These are phyloP conservation scores for Xanthoconium stramineum DNA, from an alignment of 768 basidiomycete species.

Conservation along the genomic window DNA sequence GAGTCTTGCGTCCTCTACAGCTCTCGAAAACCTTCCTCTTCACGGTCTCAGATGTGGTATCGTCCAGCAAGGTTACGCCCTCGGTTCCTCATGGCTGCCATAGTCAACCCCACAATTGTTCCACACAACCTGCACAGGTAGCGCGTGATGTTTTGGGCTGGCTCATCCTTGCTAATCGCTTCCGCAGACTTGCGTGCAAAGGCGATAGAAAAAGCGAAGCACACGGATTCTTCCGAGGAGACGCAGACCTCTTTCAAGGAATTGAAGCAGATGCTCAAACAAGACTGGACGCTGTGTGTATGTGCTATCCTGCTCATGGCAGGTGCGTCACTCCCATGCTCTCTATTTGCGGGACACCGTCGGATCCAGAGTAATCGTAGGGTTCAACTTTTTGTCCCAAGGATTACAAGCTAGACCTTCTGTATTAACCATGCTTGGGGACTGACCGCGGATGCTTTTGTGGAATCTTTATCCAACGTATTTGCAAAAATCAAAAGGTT, in stretches of 20 bases:
- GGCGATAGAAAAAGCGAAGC: conserved; percentile 43
- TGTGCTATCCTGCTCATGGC: conserved; percentile 85
- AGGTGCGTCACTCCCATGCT: conserved; percentile 24
- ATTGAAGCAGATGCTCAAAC: conserved; percentile 71
- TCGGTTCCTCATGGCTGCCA: conserved; percentile 82
- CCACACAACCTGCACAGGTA: conserved; percentile 42
- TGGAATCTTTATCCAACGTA: conserved; percentile 82
- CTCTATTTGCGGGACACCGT: not conserved
- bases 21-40: conserved; percentile 85
- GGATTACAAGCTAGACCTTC: conserved; percentile 53
- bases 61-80: conserved; percentile 89
- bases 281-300: conserved; percentile 78
- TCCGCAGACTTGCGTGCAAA: conserved; percentile 71
- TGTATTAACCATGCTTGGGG: not conserved
- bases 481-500: conserved; percentile 58
- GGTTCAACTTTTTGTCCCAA: conserved; percentile 77
- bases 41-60: conserved; percentile 86
- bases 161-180: conserved; percentile 63
- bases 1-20: conserved; percentile 80
- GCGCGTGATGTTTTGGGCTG: conserved; percentile 83
- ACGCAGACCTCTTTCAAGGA: conserved; percentile 72
- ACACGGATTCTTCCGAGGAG: conserved; percentile 43
- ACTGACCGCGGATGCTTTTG: not conserved
- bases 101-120: conserved; percentile 70
- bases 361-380: conserved; percentile 26